Percentiles rank a stretch among this genome's conserved stretches.
phyloP scores from a whole-genome alignment of 768 basidiomycete genomes.

The Dioszegia hungarica region DNA sequence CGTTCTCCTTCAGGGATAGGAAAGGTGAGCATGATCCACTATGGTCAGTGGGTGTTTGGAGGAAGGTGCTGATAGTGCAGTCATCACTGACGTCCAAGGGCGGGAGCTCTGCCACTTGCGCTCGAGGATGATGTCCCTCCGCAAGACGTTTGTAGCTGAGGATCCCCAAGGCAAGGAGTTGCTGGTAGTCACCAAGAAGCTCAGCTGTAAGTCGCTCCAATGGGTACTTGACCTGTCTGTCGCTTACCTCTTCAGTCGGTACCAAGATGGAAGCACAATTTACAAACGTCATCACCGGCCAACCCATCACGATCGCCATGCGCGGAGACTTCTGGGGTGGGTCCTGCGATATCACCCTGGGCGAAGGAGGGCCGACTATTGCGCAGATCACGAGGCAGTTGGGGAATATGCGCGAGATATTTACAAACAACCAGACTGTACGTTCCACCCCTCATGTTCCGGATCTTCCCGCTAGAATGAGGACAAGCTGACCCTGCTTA shows the following conservation, averaged over 20 bases:
- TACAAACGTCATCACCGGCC: conserved; percentile 33
- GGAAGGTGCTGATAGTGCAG: conserved; percentile 22
- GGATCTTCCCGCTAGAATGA: not conserved
- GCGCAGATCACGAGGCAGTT: conserved; percentile 44
- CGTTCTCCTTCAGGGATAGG: conserved; percentile 37
- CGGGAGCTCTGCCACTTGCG: conserved; percentile 37
- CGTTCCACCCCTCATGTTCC: conserved; percentile 1
- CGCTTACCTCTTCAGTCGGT: conserved; percentile 19
- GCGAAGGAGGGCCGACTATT: conserved; percentile 27
- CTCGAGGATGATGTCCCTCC: conserved; percentile 40
- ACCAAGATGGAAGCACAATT: conserved; percentile 46
- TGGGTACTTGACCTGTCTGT: conserved; percentile 14
- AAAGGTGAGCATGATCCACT: conserved; percentile 39
- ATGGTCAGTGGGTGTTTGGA: no score
- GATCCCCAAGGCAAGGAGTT: conserved; percentile 27
- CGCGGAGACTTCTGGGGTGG: conserved; percentile 45
- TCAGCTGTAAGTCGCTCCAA: conserved; percentile 12
- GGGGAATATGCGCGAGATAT: conserved; percentile 40
- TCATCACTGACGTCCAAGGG: conserved; percentile 42
- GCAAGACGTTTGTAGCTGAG: conserved; percentile 33
- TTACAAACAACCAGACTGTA: conserved; percentile 43
- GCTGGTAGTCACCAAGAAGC: conserved; percentile 30
- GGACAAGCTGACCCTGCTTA: not conserved
- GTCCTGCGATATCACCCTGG: conserved; percentile 35
- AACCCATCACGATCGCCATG: conserved; percentile 28